A percentile compares a stretch with the other conserved stretches of the same genome.
These are phyloP conservation scores for Selaginella tamariscina DNA, from an alignment of 75 land plant species.

Conservation along the genomic window DNA sequence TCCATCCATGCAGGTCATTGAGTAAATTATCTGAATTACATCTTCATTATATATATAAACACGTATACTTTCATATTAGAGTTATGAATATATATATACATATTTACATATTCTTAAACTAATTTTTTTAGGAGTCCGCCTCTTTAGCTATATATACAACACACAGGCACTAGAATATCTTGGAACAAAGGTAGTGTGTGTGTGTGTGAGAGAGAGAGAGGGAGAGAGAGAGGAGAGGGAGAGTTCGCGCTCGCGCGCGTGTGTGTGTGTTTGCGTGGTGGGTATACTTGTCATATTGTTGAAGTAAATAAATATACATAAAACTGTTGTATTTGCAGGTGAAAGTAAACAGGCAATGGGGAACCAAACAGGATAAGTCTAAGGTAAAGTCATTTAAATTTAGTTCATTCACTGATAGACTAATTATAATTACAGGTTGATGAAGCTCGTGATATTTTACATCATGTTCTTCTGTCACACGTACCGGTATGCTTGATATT, in stretches of 20 bases:
- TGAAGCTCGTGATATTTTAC: slow-evolving; percentile 50
- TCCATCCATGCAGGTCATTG: slow-evolving; percentile 92
- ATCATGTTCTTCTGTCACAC: slow-evolving; percentile 67
- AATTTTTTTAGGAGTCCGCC: slow-evolving; percentile 77
- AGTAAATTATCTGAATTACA: too few relatives aligned
- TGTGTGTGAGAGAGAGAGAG: too few relatives aligned
- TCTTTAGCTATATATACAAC: slow-evolving; percentile 38
- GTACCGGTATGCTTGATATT: slow-evolving; percentile 87
- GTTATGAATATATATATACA: too few relatives aligned
- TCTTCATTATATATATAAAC: too few relatives aligned
- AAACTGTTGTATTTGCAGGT: slow-evolving; percentile 1
- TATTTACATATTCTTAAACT: too few relatives aligned
- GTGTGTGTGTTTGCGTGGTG: too few relatives aligned
- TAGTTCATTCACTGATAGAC: neutral
- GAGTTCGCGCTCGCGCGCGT: too few relatives aligned
- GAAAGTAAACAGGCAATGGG: slow-evolving; percentile 4
- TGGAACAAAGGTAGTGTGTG: slow-evolving; percentile 66
- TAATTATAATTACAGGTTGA: slow-evolving; percentile 33
- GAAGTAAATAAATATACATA: neutral
- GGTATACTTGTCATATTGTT: too few relatives aligned
- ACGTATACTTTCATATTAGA: too few relatives aligned
- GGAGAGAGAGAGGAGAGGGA: too few relatives aligned
- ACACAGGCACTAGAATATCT: slow-evolving; percentile 75
- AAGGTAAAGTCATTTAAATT: neutral
- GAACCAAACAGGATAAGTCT: neutral